A percentile compares a stretch with the other conserved stretches of the same genome.
Conservation (phyloP, 306 rosid genomes). For the Cyclanthera cordifolia region DNA sequence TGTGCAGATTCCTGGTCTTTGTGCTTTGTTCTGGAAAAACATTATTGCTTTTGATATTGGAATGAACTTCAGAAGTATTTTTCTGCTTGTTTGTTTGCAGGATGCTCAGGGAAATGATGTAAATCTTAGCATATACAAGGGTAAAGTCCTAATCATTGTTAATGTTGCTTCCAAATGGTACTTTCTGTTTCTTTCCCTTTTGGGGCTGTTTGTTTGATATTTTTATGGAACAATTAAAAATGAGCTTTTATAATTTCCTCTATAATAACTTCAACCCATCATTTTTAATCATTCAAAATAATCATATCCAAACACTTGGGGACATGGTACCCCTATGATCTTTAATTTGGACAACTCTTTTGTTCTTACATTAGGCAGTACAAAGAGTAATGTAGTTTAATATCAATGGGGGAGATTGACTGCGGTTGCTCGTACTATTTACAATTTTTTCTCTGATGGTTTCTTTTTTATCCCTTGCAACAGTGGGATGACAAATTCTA, state of each 20-base stretch:
- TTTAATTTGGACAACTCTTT: not conserved
- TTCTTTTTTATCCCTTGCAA: not conserved
- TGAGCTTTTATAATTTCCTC: too few species aligned
- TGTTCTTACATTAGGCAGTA: not conserved
- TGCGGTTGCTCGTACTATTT: not conserved
- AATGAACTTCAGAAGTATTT: not conserved
- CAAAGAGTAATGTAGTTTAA: not conserved
- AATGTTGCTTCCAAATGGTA: conserved; percentile 98
- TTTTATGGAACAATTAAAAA: too few species aligned
- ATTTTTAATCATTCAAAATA: too few species aligned
- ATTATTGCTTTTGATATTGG: not conserved
- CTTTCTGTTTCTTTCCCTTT: not conserved
- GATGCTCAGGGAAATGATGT: conserved; percentile 57
- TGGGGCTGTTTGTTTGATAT: too few species aligned
- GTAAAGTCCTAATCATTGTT: conserved; percentile 58
- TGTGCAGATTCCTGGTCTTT: not conserved
- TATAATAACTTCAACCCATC: too few species aligned
- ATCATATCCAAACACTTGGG: too few species aligned
- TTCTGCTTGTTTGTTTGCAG: conserved; percentile 26
- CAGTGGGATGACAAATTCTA: conserved; percentile 85
- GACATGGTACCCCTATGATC: too few species aligned
- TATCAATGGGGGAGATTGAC: not conserved
- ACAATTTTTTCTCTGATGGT: not conserved
- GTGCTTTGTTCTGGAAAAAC: not conserved
- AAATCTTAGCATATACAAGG: conserved; percentile 48